Evolutionary conservation across 164 flowering plant genomes (phyloP), one percentile per base, ranked within the genome.

Genomic region (Santalum album): DNA sequence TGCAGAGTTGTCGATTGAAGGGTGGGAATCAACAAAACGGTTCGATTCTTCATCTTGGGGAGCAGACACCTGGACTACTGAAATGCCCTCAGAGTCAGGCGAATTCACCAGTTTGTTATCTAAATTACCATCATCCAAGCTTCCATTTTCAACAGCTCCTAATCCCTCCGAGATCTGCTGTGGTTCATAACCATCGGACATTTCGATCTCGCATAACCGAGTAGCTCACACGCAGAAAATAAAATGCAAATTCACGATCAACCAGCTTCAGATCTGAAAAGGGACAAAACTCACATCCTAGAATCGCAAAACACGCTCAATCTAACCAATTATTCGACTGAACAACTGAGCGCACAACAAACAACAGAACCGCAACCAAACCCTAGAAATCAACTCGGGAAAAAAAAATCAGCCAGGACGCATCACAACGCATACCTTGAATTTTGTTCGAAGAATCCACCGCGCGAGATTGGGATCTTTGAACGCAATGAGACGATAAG

Each of bases 171-270:
- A 44, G 35, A 51, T 51, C 56, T 54, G 56, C 9, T 49, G 46
- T 40, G 53, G 4, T 35, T 59, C 63, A 11, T 42, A 34, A 45
- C 42, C 57, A 16, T 57, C 72, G 53, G 65, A 57, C 72, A 69
- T 64, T 25, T 48, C 50, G 38, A 57, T 44, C 63, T 26, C 57
- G 24, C 55, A 46, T 29, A 64, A 60, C 43, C 67, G 2, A 26
- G 3, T n/a, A 21, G 15, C 24, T 21, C 17, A 23, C 48, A 44
- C 44, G 15, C 9, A 44, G 48, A n/a, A n/a, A n/a, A 51, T 29
- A 25, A 18, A 51, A 17, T n/a, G n/a, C n/a, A n/a, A 1, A 26
- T 7, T 16, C 27, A 14, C 34, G 22, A 20, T 34, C 46, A 42
- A 52, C 20, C 6, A 42, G 45, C 38, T 42, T 38, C 25, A 51